Evolutionary conservation across 2,329 filamentous ascomycete species (phyloP).

Genomic region (Reticulascus tulasneorum): DNA sequence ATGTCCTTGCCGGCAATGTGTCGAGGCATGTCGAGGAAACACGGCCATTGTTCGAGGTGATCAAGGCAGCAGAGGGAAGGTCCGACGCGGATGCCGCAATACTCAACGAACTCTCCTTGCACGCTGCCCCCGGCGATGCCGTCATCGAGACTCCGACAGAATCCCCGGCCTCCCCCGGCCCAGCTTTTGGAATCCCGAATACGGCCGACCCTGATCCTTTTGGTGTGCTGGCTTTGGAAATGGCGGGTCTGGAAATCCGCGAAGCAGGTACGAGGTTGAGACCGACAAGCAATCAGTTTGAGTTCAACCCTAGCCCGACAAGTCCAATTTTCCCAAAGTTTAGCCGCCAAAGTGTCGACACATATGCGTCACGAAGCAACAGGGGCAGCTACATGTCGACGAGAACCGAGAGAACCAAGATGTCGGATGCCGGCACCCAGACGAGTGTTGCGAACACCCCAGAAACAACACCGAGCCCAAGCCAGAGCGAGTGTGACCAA

Average conservation of each 20-base stretch:
- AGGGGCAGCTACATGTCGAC: constrained; percentile 73
- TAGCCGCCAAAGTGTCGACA: constrained; percentile 67
- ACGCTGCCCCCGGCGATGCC: constrained; percentile 74
- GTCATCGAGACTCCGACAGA: constrained; percentile 43
- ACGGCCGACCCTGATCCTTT: constrained; percentile 85
- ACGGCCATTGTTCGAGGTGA: constrained; percentile 68
- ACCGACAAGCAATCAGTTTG: constrained; percentile 75
- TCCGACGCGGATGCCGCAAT: constrained; percentile 66
- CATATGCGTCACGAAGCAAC: constrained; percentile 54
- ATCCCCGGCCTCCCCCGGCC: constrained; percentile 25
- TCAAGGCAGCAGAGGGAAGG: constrained; percentile 85
- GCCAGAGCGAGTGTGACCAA: constrained; percentile 52
- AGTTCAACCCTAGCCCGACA: constrained; percentile 71
- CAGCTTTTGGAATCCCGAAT: constrained; percentile 73
- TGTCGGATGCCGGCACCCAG: constrained; percentile 67
- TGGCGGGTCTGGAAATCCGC: constrained; percentile 82
- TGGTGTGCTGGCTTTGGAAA: constrained; percentile 84
- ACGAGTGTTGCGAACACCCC: constrained; percentile 52
- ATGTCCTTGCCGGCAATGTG: constrained; percentile 55
- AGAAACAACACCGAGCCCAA: constrained; percentile 51
- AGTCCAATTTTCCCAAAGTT: constrained; percentile 64
- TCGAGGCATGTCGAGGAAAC: constrained; percentile 51
- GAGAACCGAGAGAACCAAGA: constrained; percentile 64
- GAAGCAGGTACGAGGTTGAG: constrained; percentile 78
- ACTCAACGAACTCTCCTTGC: constrained; percentile 58